Percentiles rank a stretch among this genome's conserved stretches.
Evolutionary conservation across 768 basidiomycete species (phyloP).

Genomic region (Trametes cubensis): DNA sequence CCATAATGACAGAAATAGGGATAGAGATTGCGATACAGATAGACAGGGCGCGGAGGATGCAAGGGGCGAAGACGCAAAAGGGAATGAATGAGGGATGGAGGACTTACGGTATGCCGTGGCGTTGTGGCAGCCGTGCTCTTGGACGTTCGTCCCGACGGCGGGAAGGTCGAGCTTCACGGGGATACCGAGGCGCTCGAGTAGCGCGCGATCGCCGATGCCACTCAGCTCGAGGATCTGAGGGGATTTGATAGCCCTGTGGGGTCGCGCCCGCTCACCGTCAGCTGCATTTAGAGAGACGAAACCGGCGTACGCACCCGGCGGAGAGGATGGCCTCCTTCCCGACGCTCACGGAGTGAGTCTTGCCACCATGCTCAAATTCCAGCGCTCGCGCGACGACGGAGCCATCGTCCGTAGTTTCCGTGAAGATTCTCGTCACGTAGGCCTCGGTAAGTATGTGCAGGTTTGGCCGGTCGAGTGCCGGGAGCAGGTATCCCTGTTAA

Average conservation of each 20-base stretch:
- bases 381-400: slow-evolving; percentile 39
- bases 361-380: slow-evolving; percentile 35
- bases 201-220: slow-evolving; percentile 46
- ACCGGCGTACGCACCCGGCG: slow-evolving; percentile 34
- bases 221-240: slow-evolving; percentile 53
- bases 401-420: background rate
- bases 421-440: slow-evolving; percentile 24
- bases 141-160: slow-evolving; percentile 51
- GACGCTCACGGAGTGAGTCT: slow-evolving; percentile 36
- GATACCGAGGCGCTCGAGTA: slow-evolving; percentile 40
- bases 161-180: slow-evolving; percentile 43
- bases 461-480: slow-evolving; percentile 30
- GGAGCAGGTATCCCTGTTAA: slow-evolving; percentile 27
- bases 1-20: too few relatives aligned
- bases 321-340: slow-evolving; percentile 47
- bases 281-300: background rate
- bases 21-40: too few relatives aligned
- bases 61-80: too few relatives aligned
- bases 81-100: too few relatives aligned
- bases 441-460: slow-evolving; percentile 35
- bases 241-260: slow-evolving; percentile 44
- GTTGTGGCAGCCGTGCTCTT: slow-evolving; percentile 39
- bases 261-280: slow-evolving; percentile 12
- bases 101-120: too few relatives aligned
- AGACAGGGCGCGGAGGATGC: too few relatives aligned